Evolutionary conservation across 345 rosid genomes (phyloP).

Genomic region (Firmiana major): DNA sequence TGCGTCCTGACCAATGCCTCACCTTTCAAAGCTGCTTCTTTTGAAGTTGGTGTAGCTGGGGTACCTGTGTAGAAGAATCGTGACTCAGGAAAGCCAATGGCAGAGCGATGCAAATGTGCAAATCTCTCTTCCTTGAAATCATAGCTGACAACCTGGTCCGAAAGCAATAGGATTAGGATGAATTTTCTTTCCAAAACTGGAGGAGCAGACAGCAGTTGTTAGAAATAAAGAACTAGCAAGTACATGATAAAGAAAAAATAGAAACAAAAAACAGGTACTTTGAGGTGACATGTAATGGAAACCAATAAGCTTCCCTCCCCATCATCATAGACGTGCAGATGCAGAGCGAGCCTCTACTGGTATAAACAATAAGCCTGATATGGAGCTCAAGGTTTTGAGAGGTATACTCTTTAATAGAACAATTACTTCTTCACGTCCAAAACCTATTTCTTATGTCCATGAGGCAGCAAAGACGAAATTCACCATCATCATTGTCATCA

Average conservation of each 20-base stretch:
- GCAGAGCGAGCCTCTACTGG: not conserved
- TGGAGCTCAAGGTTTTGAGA: not conserved
- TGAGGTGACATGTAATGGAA: not conserved
- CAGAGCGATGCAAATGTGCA: slow-evolving; percentile 70
- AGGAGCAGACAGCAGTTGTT: not conserved
- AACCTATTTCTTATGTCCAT: not conserved
- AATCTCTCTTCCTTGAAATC: slow-evolving; percentile 90
- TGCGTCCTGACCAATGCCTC: slow-evolving; percentile 82
- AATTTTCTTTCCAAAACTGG: not conserved
- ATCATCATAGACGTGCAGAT: not conserved
- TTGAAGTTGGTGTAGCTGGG: slow-evolving; percentile 54
- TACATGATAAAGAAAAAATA: not conserved
- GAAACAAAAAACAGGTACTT: not conserved
- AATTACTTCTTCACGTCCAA: not conserved
- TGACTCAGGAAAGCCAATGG: slow-evolving; percentile 74
- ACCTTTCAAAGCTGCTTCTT: slow-evolving; percentile 72
- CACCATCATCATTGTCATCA: too few species aligned
- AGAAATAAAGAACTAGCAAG: not conserved
- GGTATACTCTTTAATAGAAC: not conserved
- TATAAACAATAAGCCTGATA: not conserved
- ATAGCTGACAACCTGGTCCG: slow-evolving; percentile 78
- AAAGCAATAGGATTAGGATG: not conserved
- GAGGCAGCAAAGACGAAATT: not conserved
- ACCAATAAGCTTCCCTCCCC: not conserved
- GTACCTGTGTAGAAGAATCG: slow-evolving; percentile 77